Evolutionary conservation across 805 yeast genomes (phyloP), one percentile per base, ranked within the genome.

Genomic region (Saturnispora bothae): DNA sequence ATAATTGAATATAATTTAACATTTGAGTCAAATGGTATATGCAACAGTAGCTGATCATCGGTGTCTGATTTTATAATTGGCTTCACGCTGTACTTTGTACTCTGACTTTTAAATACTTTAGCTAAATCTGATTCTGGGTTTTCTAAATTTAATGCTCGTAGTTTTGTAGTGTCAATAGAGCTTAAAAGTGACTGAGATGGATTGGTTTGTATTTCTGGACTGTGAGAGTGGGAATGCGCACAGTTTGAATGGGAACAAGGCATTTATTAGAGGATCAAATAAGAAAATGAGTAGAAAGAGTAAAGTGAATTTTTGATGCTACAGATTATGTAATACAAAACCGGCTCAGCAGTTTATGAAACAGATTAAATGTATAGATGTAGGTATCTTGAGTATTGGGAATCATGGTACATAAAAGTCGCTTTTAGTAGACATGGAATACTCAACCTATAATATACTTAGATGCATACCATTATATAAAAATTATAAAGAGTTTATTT

Each of bases 11-110:
- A 83, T 26, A 89, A 57, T 52, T 79, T 83, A 29, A 83, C 85
- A 18, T 71, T 62, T 1, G 81, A 82, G 10, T 79, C 76, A 50
- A 89, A 89, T 21, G 96, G 96, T 21, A 89, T 71, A 38, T 74
- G 71, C 23, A 89, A 47, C 23, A 88, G 70, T 47, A 88, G 46
- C 54, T 89, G 96, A 42, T 78, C 73, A 51, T 89, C 97, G 2
- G 82, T 76, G 54, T 88, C 96, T 1, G 57, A 73, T 61, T 33
- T 76, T 52, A 62, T 59, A 49, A 27, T 60, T 45, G 62, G 75
- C 43, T 43, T 64, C 8, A 72, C 46, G n/a, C 64, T 56, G 43
- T 71, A 74, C 48, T 71, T 71, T 5, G 66, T 62, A 1, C 65
- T 70, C 33, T 64, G 57, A 2, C 64, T 48, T 46, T 77, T 78